Conservation (phyloP, 2,329 filamentous ascomycete genomes). For the Cadophora malorum region DNA sequence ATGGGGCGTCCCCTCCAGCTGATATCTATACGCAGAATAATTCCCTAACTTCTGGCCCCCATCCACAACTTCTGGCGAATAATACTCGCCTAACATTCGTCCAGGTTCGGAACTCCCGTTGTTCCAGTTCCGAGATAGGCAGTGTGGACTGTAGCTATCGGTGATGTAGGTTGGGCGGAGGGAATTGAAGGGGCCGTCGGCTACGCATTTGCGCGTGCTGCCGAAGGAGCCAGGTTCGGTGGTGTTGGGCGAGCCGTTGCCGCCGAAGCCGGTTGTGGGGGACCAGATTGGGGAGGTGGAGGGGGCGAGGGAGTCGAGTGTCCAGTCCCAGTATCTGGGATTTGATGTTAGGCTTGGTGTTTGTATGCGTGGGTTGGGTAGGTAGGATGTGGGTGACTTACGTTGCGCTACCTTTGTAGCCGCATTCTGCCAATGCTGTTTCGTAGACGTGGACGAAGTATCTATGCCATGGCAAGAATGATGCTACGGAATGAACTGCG, state of each 20-base stretch:
- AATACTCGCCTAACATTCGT: background rate
- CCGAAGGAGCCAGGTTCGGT: background rate
- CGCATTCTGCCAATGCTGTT: conserved; percentile 43
- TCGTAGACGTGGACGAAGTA: conserved; percentile 51
- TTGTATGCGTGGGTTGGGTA: background rate
- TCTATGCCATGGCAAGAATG: conserved; percentile 52
- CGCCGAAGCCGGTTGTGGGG: background rate
- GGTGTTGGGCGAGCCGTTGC: background rate
- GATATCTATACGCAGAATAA: background rate
- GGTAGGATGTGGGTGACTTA: background rate
- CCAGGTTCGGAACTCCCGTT: background rate
- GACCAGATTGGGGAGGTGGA: conserved; percentile 42
- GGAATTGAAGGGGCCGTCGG: background rate
- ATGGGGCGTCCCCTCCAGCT: conserved; percentile 4
- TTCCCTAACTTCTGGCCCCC: background rate
- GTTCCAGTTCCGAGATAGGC: conserved; percentile 6
- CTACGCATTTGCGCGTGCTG: background rate
- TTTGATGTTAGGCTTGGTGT: background rate
- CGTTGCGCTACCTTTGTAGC: conserved; percentile 5
- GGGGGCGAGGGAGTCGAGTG: conserved; percentile 49
- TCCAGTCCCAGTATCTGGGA: conserved; percentile 55
- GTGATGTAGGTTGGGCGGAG: background rate
- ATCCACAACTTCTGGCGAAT: background rate
- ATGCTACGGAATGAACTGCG: conserved; percentile 31
- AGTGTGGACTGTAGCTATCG: background rate